Evolutionary conservation across 169 alveolate species (phyloP).

Genomic region (Plasmodium chabaudi): DNA sequence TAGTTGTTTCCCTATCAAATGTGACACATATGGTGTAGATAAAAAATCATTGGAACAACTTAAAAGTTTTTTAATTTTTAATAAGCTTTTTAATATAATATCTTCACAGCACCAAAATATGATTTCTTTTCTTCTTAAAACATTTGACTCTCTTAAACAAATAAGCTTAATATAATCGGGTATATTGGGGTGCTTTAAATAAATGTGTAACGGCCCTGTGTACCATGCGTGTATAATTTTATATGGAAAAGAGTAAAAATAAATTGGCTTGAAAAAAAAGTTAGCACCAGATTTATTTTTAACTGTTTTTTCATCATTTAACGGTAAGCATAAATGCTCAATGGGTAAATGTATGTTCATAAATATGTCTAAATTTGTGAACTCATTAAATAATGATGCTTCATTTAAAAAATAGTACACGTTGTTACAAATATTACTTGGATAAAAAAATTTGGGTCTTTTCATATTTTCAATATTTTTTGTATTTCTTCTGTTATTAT

Average conservation of each 20-base stretch:
- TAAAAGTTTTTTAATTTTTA: constrained; percentile 47
- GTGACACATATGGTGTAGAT: constrained; percentile 72
- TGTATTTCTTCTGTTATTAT: constrained; percentile 9
- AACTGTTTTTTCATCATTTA: constrained; percentile 69
- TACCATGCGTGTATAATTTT: constrained; percentile 77
- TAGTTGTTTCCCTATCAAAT: constrained; percentile 66
- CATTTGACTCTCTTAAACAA: constrained; percentile 59
- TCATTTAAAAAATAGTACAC: constrained; percentile 68
- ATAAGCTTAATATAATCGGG: constrained; percentile 65
- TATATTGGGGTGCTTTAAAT: constrained; percentile 58
- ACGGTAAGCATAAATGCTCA: constrained; percentile 62
- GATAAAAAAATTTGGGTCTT: constrained; percentile 20
- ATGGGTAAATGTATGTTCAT: constrained; percentile 74
- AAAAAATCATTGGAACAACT: constrained; percentile 70
- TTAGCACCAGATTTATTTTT: constrained; percentile 28
- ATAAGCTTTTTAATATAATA: constrained; percentile 30
- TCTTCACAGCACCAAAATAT: constrained; percentile 58
- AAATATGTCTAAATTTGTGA: constrained; percentile 62
- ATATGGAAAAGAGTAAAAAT: constrained; percentile 64
- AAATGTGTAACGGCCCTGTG: constrained; percentile 61
- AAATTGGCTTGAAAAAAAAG: constrained; percentile 70
- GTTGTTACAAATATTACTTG: constrained; percentile 51
- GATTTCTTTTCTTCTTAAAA: constrained; percentile 73
- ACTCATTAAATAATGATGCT: constrained; percentile 29
- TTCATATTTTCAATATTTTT: constrained; percentile 13